Evolutionary conservation across 768 basidiomycete genomes (phyloP).

Genomic region (Hypholoma fasciculare): DNA sequence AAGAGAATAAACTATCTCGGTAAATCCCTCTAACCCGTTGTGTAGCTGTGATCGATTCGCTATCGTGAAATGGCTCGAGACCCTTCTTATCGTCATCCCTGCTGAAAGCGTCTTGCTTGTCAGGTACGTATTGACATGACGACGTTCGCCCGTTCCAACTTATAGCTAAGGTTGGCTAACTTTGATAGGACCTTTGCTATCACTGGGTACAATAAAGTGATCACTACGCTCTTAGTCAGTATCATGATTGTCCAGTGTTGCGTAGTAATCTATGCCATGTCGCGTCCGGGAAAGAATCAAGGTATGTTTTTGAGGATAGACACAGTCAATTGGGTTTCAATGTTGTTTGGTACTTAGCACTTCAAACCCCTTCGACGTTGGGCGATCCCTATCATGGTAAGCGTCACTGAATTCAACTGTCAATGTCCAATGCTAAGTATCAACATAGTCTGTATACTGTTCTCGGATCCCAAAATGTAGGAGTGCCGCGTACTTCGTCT

Average conservation of each 20-base stretch:
- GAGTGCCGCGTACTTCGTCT: neutral
- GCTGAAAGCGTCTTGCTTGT: conserved; percentile 25
- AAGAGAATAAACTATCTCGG: neutral
- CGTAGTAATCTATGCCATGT: conserved; percentile 29
- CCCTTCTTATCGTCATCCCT: conserved; percentile 24
- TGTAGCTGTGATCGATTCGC: conserved; percentile 28
- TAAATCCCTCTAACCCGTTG: neutral
- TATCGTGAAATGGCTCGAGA: conserved; percentile 29
- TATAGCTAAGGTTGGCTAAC: neutral
- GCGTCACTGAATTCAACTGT: neutral
- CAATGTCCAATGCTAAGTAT: neutral
- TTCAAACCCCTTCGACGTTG: conserved; percentile 8
- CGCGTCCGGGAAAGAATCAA: conserved; percentile 20
- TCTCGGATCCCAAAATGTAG: conserved; percentile 17
- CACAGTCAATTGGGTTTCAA: neutral
- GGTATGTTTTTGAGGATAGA: conserved; percentile 10
- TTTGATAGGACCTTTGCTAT: conserved; percentile 20
- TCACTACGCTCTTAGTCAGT: conserved; percentile 15
- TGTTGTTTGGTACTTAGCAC: neutral
- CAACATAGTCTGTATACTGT: conserved; percentile 15
- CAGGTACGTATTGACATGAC: conserved; percentile 15
- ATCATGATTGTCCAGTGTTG: conserved; percentile 21
- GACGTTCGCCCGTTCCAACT: neutral
- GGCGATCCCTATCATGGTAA: conserved; percentile 15
- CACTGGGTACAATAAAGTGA: conserved; percentile 13